Base-by-base conservation (phyloP, 768 basidiomycete genomes). In the Mycena floridula region DNA sequence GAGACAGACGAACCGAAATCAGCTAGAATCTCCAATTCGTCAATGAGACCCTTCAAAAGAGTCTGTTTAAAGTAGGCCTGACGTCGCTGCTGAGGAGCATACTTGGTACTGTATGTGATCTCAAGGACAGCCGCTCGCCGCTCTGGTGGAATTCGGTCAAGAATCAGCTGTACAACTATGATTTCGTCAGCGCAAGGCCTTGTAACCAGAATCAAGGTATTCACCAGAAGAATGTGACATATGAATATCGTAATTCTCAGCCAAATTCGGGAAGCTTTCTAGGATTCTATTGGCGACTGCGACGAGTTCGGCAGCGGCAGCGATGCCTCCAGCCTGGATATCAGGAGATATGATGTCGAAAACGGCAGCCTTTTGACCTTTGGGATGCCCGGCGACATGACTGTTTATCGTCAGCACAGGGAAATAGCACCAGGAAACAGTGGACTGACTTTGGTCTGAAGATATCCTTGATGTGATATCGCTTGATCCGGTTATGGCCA, bases 271-370 rank as follows among this genome's bases (percentile, higher is more conserved):
- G 64, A 89, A 91, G 44, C 72, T 76, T 36, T 81, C 75, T 25
- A 92, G 65, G 46, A 78, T 79, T 45, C 82, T 74, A 48, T 77
- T 79, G 13, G 80, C 75, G 13, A 91, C 68, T 3, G 82, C 69
- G 39, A 93, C 76, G 2, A 83, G 65, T 59, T 93, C 90, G 8
- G 85, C 87, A 7, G 76, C 78, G 13, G 88, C 81, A 8, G 85
- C 86, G 21, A 76, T 61, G 7, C 81, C 76, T 2, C 87, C 84
- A 18, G 63, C 70, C 32, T 65, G 67, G 25, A 84, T 55, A 54
- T 91, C 89, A 0, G 80, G 79, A 9, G 85, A 85, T 48, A 93
- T 84, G 42, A 93, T 89, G 59, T 93, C 89, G 50, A 90, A 82
- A 18, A 86, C 73, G 0, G 89, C 89, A 1, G 82, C 85, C 54